Evolutionary conservation across 176 grass and related monocot genomes (phyloP).

Genomic region (Carex cristatella): DNA sequence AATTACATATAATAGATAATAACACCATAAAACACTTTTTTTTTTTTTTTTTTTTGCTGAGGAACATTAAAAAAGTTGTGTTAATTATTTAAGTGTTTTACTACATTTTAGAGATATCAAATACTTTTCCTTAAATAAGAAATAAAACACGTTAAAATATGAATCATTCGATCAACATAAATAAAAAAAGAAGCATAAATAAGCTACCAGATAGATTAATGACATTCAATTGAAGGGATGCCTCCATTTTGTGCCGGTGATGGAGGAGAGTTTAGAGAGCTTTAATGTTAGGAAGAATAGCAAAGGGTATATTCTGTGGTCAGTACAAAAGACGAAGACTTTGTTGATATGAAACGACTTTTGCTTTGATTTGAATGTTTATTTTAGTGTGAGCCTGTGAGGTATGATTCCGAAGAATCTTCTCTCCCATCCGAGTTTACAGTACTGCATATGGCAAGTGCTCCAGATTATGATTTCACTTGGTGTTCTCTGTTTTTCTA

Average conservation of each 20-base stretch:
- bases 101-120: too few relatives aligned
- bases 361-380: constrained; percentile 19
- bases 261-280: not conserved
- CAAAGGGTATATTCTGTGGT: constrained; percentile 15
- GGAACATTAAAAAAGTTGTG: too few relatives aligned
- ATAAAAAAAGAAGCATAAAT: not conserved
- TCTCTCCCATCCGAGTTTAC: not conserved
- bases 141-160: too few relatives aligned
- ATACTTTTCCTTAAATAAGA: too few relatives aligned
- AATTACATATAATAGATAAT: too few relatives aligned
- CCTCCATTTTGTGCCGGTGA: not conserved
- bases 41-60: too few relatives aligned
- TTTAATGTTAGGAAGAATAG: not conserved
- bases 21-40: too few relatives aligned
- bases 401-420: not conserved
- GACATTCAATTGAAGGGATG: not conserved
- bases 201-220: not conserved
- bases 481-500: not conserved
- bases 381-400: not conserved
- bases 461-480: not conserved
- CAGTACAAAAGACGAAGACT: not conserved
- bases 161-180: too few relatives aligned
- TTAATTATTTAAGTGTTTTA: too few relatives aligned
- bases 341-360: not conserved
- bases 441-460: not conserved